Conservation (phyloP, 2,329 filamentous ascomycete genomes). For the Sporothrix dimorphospora region DNA sequence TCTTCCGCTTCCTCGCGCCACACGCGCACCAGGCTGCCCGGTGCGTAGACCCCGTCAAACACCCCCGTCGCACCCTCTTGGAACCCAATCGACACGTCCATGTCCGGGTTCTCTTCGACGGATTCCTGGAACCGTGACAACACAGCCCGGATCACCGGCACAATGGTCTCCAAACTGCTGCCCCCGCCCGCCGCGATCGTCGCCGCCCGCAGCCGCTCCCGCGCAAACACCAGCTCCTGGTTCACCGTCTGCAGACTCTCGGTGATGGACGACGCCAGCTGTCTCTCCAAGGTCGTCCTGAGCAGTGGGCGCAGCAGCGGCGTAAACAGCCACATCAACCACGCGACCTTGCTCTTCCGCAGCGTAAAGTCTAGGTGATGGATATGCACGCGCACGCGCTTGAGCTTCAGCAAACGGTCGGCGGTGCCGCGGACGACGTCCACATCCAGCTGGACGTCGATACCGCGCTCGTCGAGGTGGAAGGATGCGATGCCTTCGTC, state of each 20-base stretch:
- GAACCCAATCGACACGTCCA: constrained; percentile 70
- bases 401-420: constrained; percentile 80
- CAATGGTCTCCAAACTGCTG: constrained; percentile 44
- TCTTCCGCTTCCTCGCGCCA: constrained; percentile 79
- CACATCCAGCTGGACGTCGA: constrained; percentile 83
- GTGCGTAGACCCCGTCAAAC: constrained; percentile 84
- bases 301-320: constrained; percentile 73
- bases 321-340: background rate
- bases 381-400: constrained; percentile 75
- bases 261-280: constrained; percentile 72
- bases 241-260: constrained; percentile 74
- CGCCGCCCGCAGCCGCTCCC: constrained; percentile 83
- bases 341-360: constrained; percentile 39
- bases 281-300: constrained; percentile 80
- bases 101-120: constrained; percentile 66
- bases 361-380: constrained; percentile 82
- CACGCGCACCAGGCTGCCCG: constrained; percentile 85
- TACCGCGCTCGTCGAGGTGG: constrained; percentile 79
- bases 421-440: constrained; percentile 78
- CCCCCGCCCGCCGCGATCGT: constrained; percentile 71
- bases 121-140: constrained; percentile 38
- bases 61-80: constrained; percentile 58
- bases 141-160: constrained; percentile 8
- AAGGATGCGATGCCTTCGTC: constrained; percentile 88
- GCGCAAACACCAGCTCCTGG: constrained; percentile 81